These are phyloP conservation scores for Septoria petroselini DNA, from an alignment of 2,329 filamentous ascomycete species.

Conservation along the genomic window DNA sequence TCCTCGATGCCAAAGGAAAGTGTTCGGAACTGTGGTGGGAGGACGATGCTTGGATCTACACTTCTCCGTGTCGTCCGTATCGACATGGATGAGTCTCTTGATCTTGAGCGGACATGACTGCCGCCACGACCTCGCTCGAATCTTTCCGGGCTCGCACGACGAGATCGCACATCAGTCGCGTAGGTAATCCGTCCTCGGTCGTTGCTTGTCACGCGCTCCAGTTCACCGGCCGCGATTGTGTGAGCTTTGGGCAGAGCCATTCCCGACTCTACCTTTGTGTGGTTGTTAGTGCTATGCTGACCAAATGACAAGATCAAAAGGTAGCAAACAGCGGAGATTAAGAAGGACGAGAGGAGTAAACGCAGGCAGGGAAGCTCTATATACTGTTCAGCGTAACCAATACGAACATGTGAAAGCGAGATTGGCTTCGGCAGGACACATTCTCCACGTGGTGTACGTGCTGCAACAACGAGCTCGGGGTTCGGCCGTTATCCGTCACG, in stretches of 20 bases:
- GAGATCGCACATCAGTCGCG: slow-evolving; percentile 18
- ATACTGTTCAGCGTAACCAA: slow-evolving; percentile 6
- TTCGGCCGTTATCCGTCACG: background rate
- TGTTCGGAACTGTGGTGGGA: slow-evolving; percentile 47
- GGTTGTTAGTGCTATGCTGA: background rate
- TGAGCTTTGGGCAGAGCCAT: slow-evolving; percentile 15
- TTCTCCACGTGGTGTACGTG: slow-evolving; percentile 10
- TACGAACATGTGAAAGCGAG: slow-evolving; percentile 14
- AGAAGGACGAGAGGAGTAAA: background rate
- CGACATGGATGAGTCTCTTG: slow-evolving; percentile 37
- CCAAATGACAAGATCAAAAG: background rate
- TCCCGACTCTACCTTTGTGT: slow-evolving; percentile 12
- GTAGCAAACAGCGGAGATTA: background rate
- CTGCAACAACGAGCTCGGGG: slow-evolving; percentile 5
- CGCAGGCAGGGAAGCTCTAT: slow-evolving; percentile 11
- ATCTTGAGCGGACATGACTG: slow-evolving; percentile 22
- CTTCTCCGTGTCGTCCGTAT: slow-evolving; percentile 39
- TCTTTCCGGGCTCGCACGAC: slow-evolving; percentile 17
- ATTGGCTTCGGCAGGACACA: slow-evolving; percentile 9
- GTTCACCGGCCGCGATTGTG: slow-evolving; percentile 12
- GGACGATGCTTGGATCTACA: slow-evolving; percentile 44
- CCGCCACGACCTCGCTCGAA: slow-evolving; percentile 14
- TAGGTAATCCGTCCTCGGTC: slow-evolving; percentile 27
- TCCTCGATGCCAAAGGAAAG: slow-evolving; percentile 46
- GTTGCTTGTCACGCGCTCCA: slow-evolving; percentile 14